Evolutionary conservation across 768 basidiomycete species (phyloP), one percentile per base, ranked within the genome.

Genomic region (Suillus subalutaceus): DNA sequence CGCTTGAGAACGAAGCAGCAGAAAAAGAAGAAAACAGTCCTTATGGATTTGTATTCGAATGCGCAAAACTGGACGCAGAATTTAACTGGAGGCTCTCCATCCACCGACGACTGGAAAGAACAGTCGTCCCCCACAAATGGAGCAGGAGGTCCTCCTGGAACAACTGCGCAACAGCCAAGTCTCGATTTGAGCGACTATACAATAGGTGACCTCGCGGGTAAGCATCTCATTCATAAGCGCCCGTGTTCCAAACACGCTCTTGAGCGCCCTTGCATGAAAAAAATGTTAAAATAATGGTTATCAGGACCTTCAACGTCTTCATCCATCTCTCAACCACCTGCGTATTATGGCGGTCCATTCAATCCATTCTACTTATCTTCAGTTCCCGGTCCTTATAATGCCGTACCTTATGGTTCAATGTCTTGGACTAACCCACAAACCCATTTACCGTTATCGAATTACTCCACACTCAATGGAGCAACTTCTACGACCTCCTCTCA

Each of bases 381-480:
- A 63, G 79, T 82, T 37, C 75, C 81, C 4, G 79, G 81, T 4
- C 83, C 84, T 16, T 88, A 84, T 74, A 84, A 85, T 66, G 81
- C 84, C 7, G 82, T 86, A 71, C 72, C 84, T 2, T 90, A 89
- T 66, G 83, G 85, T n/a, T 70, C 82, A 3, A 71, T 77, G 68
- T 71, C 80, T 9, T 89, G 87, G 87, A 69, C 82, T 1, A 71
- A 75, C 23, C 72, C 80, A 9, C 74, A 79, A 2, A 72, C 76
- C 35, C 77, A 79, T 15, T 62, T 92, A 1, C 91, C 91, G 0
- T 74, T 93, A 37, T 92, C 91, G 16, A 87, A 79, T 66, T 93
- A 92, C 67, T 93, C 92, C n/a, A 86, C 87, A 56, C 77, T 92
- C 58, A 91, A 92, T 74, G 90, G 90, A 18, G 90, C 91, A n/a